Evolutionary conservation across 495 filamentous ascomycete species (phyloP).

Genomic region (Penicillium simplicissimum): DNA sequence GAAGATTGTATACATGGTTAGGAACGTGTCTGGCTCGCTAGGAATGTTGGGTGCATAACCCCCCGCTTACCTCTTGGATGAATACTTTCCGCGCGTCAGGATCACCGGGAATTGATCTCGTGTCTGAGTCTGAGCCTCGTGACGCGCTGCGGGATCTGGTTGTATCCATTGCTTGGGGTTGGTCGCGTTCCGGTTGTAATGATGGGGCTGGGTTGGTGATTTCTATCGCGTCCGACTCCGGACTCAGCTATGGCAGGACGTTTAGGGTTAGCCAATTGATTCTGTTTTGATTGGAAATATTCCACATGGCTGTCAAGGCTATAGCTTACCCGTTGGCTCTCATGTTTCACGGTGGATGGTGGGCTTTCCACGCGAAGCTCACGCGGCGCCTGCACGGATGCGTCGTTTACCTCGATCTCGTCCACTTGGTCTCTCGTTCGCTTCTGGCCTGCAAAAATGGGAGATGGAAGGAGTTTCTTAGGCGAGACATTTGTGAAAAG

Average conservation of each 20-base stretch:
- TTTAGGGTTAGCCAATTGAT: conserved; percentile 16
- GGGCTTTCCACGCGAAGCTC: conserved; percentile 12
- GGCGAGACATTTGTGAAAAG: conserved; percentile 30
- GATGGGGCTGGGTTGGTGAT: conserved; percentile 16
- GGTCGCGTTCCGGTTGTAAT: conserved; percentile 25
- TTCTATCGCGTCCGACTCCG: conserved; percentile 28
- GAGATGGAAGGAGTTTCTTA: conserved; percentile 43
- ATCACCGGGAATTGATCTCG: conserved; percentile 34
- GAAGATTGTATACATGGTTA: conserved; percentile 6
- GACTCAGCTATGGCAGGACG: conserved; percentile 12
- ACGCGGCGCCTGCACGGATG: conserved; percentile 19
- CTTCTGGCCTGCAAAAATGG: conserved; percentile 46
- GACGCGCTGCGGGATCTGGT: conserved; percentile 13
- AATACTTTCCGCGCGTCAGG: conserved; percentile 43
- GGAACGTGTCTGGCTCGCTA: background rate
- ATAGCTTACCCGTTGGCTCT: conserved; percentile 28
- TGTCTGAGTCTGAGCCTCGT: conserved; percentile 10
- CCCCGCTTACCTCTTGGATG: conserved; percentile 44
- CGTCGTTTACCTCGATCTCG: conserved; percentile 25
- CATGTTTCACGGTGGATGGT: conserved; percentile 16
- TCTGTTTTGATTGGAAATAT: background rate
- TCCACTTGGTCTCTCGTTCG: conserved; percentile 44
- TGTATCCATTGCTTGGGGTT: conserved; percentile 18
- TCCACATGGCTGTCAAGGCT: background rate
- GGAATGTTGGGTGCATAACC: background rate